phyloP scores from a whole-genome alignment of 352 stramenopile species.

The Phytophthora brassicae region DNA sequence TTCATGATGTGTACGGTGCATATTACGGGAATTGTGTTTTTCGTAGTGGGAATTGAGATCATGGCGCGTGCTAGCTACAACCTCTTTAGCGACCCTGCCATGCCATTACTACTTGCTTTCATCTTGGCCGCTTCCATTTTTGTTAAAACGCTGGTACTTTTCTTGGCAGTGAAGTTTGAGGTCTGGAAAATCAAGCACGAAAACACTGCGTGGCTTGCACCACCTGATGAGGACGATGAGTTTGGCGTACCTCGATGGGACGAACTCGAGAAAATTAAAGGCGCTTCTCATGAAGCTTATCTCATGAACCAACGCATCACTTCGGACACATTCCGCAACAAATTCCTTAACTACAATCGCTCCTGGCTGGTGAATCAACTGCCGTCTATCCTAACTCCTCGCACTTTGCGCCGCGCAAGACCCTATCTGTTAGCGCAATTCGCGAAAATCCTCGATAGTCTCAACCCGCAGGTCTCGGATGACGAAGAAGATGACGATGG shows the following conservation, averaged over 20 bases:
- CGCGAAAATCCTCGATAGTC: slow-evolving; percentile 92
- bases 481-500: slow-evolving; percentile 91
- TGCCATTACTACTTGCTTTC: slow-evolving; percentile 82
- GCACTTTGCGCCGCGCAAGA: slow-evolving; percentile 86
- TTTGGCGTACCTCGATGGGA: slow-evolving; percentile 92
- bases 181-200: slow-evolving; percentile 97
- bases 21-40: slow-evolving; percentile 94
- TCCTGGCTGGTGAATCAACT: slow-evolving; percentile 97
- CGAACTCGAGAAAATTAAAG: slow-evolving; percentile 92
- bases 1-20: slow-evolving; percentile 97
- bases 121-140: slow-evolving; percentile 59
- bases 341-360: slow-evolving; percentile 98
- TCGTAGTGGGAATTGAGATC: slow-evolving; percentile 95
- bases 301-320: slow-evolving; percentile 97
- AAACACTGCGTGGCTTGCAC: slow-evolving; percentile 93
- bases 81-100: slow-evolving; percentile 94
- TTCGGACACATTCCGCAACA: slow-evolving; percentile 96
- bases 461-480: slow-evolving; percentile 95
- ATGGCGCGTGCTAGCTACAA: slow-evolving; percentile 95
- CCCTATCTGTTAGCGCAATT: slow-evolving; percentile 97
- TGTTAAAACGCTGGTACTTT: slow-evolving; percentile 74
- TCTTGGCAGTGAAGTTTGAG: slow-evolving; percentile 85
- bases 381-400: slow-evolving; percentile 94
- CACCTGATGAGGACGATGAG: slow-evolving; percentile 90
- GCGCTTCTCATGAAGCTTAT: slow-evolving; percentile 93